Base-by-base conservation (phyloP, 1,284 basidiomycete genomes). In the Moesziomyces globuligerus region DNA sequence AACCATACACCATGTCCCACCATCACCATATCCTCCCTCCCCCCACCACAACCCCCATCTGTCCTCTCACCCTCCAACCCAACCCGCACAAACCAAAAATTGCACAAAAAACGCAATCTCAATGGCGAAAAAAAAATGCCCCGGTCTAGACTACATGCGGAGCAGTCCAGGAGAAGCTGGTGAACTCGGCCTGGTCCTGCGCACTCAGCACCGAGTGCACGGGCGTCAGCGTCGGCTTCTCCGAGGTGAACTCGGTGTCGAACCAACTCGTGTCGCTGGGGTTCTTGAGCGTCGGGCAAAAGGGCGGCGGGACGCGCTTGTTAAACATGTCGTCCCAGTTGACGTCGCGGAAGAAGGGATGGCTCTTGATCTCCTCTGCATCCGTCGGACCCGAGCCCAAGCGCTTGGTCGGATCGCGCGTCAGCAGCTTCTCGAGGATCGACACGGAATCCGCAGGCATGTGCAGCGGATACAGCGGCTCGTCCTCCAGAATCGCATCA, bases 391-490 rank as follows among this genome's bases (percentile, higher is more conserved):
- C 90, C n/a, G 94, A 91, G 23, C 96, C 96, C n/a, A 99, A 87
- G 65, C 96, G 91, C 42, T 91, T 90, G 24, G 84, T 80, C n/a
- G 96, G 94, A 81, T 99, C 96, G 39, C 95, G 89, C 1, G 93
- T 96, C 68, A 98, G 86, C 8, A 98, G 43, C 86, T 94, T 93
- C 82, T 97, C 94, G 59, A 98, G 83, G 48, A 98, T 91, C 21
- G 93, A 94, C 46, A 98, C 95, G 17, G 94, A 94, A 78, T 98
- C 95, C 53, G 93, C 88, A 7, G 95, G 96, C 96, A 98, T 98
- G n/a, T 96, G 98, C 78, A 99, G 96, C 2, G 96, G 96, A 84
- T 98, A 99, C 69, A 99, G 83, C 39, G 95, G 94, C 82, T 98
- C 96, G 82, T 98, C 96, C 83, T 98, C 96, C 49, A 99, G 85